Evolutionary conservation across 768 basidiomycete genomes (phyloP), one percentile per base, ranked within the genome.

Genomic region (Lactarius quietus): DNA sequence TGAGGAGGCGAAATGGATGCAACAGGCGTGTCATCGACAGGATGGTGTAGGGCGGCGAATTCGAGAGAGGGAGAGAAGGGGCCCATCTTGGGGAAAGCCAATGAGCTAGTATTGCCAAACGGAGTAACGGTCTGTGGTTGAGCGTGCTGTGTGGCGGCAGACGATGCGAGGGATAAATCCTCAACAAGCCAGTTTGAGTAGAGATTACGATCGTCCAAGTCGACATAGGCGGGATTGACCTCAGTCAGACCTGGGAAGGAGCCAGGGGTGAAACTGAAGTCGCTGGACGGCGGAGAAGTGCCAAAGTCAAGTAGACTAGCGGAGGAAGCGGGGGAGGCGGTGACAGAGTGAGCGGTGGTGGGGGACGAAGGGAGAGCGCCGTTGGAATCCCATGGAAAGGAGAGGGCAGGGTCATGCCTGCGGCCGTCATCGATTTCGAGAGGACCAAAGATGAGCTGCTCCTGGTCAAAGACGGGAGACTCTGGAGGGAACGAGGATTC

Each of bases 151-250:
- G 73, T 85, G 59, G 87, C 87, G 68, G 81, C 71, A 64, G 77
- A 73, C 45, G 75, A 75, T 31, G 74, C 66, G 33, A 76, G 48
- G 31, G 75, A 70, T 31, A 74, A 63, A 57, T 86, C 84, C 74
- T 90, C 89, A 71, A 83, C 81, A 59, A 90, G 79, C 89, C 89
- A 90, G 67, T 81, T 78, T 0, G 82, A 76, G 72, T 81, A 81
- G 43, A 79, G 72, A 68, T 76, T 71, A 68, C 75, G 71, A 65
- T 78, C 78, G 64, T 76, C 77, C 66, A 75, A 73, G 71, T 86
- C 84, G 65, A 66, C 64, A 38, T 75, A 74, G 53, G 77, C 65
- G 36, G 75, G 70, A 43, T 74, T 72, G 18, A 73, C 63, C n/a
- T 78, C 78, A 54, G 72, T 69, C 63, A 77, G 72, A 53, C 72